Evolutionary conservation across 371 early-diverging fungal genomes (phyloP), one percentile per base, ranked within the genome.

Genomic region (Syncephalis plumigaleata): DNA sequence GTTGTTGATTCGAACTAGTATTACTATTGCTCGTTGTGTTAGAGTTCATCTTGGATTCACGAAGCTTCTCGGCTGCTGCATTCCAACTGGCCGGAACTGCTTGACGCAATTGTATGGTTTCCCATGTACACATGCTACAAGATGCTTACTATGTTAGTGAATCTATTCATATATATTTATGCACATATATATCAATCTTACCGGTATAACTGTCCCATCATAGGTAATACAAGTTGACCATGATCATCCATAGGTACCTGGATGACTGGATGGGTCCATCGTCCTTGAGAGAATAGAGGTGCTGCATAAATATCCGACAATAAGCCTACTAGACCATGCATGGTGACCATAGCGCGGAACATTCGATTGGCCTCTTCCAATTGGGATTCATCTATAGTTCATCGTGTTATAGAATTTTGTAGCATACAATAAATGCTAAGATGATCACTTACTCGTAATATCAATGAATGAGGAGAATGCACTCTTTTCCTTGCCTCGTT

Each of bases 291-390:
- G 36, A 81, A 58, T 2, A 66, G 54, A 42, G 80, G 70, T 0
- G 81, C 71, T 39, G 68, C 70, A 56, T 75, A 87, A 17, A 84
- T 64, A 52, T 87, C 89, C n/a, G 80, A 71, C 11, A 84, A 52
- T 18, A 88, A 54, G 3, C 77, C 75, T 15, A 75, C 61, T 38
- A 77, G 64, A 0, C 75, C 75, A 45, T 81, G 72, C 15, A 85
- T 56, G 15, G 65, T 58, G 25, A 80, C 69, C 43, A 87, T 49
- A 5, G 70, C 48, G 2, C 79, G 60, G 52, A 81, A 67, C 0
- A 68, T 42, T 15, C 57, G 40, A 36, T 82, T 71, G 2, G 74
- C 84, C 9, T 59, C 54, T 3, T 61, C 50, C 15, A 72, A 52
- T 25, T 66, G 63, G 0, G 60, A 63, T 21, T 60, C 48, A 25